These are phyloP conservation scores for Trichosanthes cucumerina DNA, from an alignment of 306 rosid species.

Conservation along the genomic window DNA sequence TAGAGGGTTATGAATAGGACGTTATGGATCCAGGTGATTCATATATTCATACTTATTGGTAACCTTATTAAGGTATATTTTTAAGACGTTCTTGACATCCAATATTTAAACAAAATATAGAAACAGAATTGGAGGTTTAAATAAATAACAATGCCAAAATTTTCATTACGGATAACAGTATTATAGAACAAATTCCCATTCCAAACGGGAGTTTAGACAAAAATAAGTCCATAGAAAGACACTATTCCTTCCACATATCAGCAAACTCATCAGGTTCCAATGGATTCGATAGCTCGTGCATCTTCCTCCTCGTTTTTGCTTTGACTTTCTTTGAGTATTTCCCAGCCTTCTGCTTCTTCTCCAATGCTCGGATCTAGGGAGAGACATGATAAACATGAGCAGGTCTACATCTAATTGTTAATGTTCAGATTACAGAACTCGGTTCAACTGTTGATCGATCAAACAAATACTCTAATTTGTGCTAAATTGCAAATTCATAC, in stretches of 20 bases:
- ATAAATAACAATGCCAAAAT: neutral
- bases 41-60: too few relatives aligned
- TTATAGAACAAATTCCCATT: neutral
- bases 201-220: neutral
- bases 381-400: neutral
- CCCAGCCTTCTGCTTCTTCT: conserved; percentile 74
- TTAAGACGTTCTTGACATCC: neutral
- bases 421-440: conserved; percentile 1
- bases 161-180: neutral
- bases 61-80: too few relatives aligned
- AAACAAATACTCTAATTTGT: neutral
- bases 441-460: neutral
- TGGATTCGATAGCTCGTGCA: conserved; percentile 79
- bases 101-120: neutral
- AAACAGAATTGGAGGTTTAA: neutral
- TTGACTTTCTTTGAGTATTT: conserved; percentile 86
- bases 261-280: conserved; percentile 91
- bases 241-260: conserved; percentile 83
- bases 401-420: neutral
- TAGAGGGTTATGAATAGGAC: too few relatives aligned
- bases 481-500: neutral
- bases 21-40: too few relatives aligned
- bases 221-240: neutral
- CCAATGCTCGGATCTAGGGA: conserved; percentile 63
- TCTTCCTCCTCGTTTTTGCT: conserved; percentile 93